Conservation (phyloP, 148 eudicot species). For the Gaultheria prostrata region DNA sequence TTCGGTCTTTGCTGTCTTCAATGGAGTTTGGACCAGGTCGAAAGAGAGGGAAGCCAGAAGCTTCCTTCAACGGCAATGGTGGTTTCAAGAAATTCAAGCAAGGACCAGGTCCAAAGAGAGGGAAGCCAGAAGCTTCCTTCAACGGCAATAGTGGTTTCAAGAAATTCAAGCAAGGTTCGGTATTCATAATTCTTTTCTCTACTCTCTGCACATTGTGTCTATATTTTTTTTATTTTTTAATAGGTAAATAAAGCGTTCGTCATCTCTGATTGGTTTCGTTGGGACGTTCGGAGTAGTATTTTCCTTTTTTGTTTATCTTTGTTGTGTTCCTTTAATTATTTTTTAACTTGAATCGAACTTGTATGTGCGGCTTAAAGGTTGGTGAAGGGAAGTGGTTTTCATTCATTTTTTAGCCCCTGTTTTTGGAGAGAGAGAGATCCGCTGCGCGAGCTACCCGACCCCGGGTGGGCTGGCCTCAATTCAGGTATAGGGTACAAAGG, state of each 20-base stretch:
- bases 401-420: not conserved
- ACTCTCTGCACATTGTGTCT: not conserved
- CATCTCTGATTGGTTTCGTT: not conserved
- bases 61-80: too few species aligned
- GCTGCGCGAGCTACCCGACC: too few species aligned
- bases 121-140: conserved; percentile 33
- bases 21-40: conserved; percentile 67
- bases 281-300: too few species aligned
- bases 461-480: too few species aligned
- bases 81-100: too few species aligned
- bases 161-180: conserved; percentile 59
- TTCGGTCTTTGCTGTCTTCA: not conserved
- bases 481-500: too few species aligned
- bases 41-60: too few species aligned
- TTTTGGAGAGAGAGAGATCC: too few species aligned
- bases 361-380: not conserved
- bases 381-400: not conserved
- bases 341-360: not conserved
- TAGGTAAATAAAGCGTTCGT: not conserved
- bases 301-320: not conserved
- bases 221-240: too few species aligned
- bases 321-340: not conserved
- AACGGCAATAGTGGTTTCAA: conserved; percentile 63
- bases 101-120: too few species aligned
- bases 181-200: not conserved